Base-by-base conservation (phyloP, 208 protist genomes). In the Wallacemonas sp. region DNA sequence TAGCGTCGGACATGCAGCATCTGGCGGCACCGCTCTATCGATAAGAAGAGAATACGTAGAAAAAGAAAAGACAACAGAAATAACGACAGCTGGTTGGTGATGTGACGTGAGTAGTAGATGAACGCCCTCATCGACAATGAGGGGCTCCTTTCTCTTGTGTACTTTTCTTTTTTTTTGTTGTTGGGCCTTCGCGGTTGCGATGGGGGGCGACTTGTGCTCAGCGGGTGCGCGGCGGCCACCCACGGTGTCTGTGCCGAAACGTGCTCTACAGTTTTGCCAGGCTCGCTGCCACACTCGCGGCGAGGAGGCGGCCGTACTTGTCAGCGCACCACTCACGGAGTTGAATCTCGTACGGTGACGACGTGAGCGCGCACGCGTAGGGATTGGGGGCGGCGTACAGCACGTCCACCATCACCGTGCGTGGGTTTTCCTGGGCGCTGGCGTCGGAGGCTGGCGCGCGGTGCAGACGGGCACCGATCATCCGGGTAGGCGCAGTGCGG, bases 261-360 rank as follows among this genome's bases (percentile, higher is more conserved):
- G 19, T 22, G 19, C 29, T 21, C 50, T 57, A 57, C 50, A 57
- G 30, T 19, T 57, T 57, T 6, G 17, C 26, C 12, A 57, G 32
- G n/a, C 50, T 57, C 19, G 24, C 50, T n/a, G 50, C 50, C 50
- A 57, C 50, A n/a, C 30, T 39, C 10, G 63, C 69, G 0, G 55
- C 53, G 32, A 76, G 26, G 12, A 76, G 33, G 27, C 58, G 66
- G 17, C 42, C 69, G 38, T 69, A 75, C 36, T 45, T 68, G 30
- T 67, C 62, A 13, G 44, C 26, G 36, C 62, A 58, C 69, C 69
- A 76, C 42, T 57, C 50, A 19, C 50, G 50, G 32, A 37, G 4
- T 19, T 57, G 50, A 17, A 57, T 37, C n/a, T 57, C 50, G 50
- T 57, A 57, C 50, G 50, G 50, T 21, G 50, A 57, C 13, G 50